Percentiles rank a stretch among this genome's conserved stretches.
These are phyloP conservation scores for Chenopodium quinoa DNA, from an alignment of 148 eudicot genomes.

Conservation along the genomic window DNA sequence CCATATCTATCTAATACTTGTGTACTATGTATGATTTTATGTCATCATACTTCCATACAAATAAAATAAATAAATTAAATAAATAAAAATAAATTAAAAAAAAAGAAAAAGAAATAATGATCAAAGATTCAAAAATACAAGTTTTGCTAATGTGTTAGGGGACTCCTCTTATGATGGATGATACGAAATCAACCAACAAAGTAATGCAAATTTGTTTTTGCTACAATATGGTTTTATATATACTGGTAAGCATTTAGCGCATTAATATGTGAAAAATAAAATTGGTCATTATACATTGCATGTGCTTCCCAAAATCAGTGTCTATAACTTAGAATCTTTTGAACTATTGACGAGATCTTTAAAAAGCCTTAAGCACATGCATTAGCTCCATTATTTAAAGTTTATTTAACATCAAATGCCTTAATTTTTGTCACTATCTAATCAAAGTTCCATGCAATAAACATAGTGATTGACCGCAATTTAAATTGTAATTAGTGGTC, in stretches of 20 bases:
- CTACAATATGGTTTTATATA: background rate
- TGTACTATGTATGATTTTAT: too few species aligned
- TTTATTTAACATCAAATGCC: background rate
- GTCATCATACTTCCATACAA: too few species aligned
- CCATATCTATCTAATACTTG: too few species aligned
- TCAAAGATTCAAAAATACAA: background rate
- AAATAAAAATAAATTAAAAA: too few species aligned
- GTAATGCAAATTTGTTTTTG: background rate
- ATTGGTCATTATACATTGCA: constrained; percentile 19
- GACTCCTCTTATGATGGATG: constrained; percentile 6
- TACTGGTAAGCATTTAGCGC: background rate
- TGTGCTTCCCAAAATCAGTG: constrained; percentile 32
- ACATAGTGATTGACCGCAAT: background rate
- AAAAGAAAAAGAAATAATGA: background rate
- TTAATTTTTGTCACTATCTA: constrained; percentile 5
- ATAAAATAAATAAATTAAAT: too few species aligned
- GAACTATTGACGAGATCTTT: constrained; percentile 12
- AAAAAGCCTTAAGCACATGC: constrained; percentile 14
- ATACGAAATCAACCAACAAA: constrained; percentile 15
- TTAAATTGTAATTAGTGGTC: background rate
- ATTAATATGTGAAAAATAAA: background rate
- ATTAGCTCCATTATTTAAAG: background rate
- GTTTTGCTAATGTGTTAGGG: constrained; percentile 4
- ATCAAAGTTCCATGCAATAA: background rate
- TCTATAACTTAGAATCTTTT: constrained; percentile 21